Evolutionary conservation across 2,329 filamentous ascomycete species (phyloP).

Genomic region (Graphilbum sp.): DNA sequence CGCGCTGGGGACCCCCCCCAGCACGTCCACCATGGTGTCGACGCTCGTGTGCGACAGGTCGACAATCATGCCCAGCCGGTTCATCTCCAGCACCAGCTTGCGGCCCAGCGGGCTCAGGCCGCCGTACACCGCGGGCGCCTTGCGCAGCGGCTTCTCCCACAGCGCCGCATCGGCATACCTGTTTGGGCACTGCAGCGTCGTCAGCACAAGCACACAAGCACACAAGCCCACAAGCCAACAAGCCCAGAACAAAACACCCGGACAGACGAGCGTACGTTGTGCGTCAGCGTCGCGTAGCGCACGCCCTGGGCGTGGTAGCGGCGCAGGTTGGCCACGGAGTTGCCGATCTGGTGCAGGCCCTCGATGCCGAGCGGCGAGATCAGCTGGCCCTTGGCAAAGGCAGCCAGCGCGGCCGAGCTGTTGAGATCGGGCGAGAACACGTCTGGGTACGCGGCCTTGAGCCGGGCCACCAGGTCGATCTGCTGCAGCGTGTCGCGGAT

Average conservation of each 20-base stretch:
- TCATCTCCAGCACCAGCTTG: slow-evolving; percentile 71
- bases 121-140: slow-evolving; percentile 43
- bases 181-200: slow-evolving; percentile 61
- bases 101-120: slow-evolving; percentile 60
- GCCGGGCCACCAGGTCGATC: slow-evolving; percentile 54
- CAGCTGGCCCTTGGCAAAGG: slow-evolving; percentile 43
- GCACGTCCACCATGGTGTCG: slow-evolving; percentile 73
- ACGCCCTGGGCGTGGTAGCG: slow-evolving; percentile 64
- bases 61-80: slow-evolving; percentile 84
- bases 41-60: slow-evolving; percentile 64
- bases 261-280: slow-evolving; percentile 34
- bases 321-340: slow-evolving; percentile 60
- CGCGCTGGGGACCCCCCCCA: slow-evolving; percentile 21
- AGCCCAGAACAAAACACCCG: too few relatives aligned
- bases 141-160: slow-evolving; percentile 31
- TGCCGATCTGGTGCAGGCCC: slow-evolving; percentile 87
- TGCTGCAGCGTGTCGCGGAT: slow-evolving; percentile 44
- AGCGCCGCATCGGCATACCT: slow-evolving; percentile 74
- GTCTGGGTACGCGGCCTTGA: slow-evolving; percentile 46
- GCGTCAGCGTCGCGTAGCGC: slow-evolving; percentile 75
- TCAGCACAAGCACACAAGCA: not conserved
- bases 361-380: slow-evolving; percentile 72
- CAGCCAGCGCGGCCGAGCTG: slow-evolving; percentile 41
- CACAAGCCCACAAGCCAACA: too few relatives aligned
- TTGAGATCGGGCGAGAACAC: slow-evolving; percentile 50